These are phyloP conservation scores for Rhytidiadelphus loreus DNA, from an alignment of 225 moss, liverwort and hornwort species.

Conservation along the genomic window DNA sequence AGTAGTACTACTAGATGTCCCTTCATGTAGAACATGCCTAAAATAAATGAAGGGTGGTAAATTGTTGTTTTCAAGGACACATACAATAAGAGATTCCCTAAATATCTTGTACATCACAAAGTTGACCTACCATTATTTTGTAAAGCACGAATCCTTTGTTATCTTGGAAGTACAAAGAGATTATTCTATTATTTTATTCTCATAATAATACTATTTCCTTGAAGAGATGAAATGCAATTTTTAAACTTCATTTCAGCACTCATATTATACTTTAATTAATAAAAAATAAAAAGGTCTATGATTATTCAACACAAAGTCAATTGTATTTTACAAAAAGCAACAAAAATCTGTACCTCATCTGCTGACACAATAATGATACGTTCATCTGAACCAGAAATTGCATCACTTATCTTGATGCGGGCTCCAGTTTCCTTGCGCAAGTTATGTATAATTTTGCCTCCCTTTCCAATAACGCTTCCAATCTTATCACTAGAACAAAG, in stretches of 20 bases:
- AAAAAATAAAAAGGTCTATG: not conserved
- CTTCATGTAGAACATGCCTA: rapidly evolving
- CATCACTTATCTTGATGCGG: slow-evolving; percentile 77
- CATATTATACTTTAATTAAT: too few species aligned
- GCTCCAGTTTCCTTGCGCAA: slow-evolving; percentile 90
- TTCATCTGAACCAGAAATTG: slow-evolving; percentile 56
- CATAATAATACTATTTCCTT: too few species aligned
- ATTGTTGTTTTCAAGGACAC: not conserved
- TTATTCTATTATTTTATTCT: too few species aligned
- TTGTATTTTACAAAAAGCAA: not conserved
- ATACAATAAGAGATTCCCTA: rapidly evolving
- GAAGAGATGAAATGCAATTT: not conserved
- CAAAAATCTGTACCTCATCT: slow-evolving; percentile 36
- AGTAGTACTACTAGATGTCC: not conserved
- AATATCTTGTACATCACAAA: too few species aligned
- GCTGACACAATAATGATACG: slow-evolving; percentile 84
- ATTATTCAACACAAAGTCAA: not conserved
- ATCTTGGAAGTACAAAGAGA: rapidly evolving
- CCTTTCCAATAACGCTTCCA: slow-evolving; percentile 89
- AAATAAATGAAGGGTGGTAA: not conserved
- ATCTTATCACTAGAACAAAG: slow-evolving; percentile 91
- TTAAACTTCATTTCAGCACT: not conserved
- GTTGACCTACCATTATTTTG: not conserved
- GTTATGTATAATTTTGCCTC: slow-evolving; percentile 76
- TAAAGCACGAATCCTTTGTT: not conserved